Evolutionary conservation across 1,284 basidiomycete genomes (phyloP).

Genomic region (Termitomyces sp.): DNA sequence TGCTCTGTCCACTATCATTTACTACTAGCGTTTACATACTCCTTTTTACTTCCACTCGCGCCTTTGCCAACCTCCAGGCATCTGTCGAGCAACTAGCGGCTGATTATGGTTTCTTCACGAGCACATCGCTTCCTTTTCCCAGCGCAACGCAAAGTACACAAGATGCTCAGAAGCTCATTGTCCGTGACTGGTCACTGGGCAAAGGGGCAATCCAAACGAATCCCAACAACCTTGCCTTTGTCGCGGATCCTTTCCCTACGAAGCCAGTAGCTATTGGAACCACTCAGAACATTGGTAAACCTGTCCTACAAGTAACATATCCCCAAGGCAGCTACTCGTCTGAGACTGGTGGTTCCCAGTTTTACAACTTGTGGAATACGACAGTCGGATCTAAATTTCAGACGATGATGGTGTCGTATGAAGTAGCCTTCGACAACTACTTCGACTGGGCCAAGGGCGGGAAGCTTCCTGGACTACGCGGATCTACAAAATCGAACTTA

Average conservation of each 20-base stretch:
- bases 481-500: constrained; percentile 16
- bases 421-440: constrained; percentile 59
- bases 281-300: constrained; percentile 31
- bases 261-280: constrained; percentile 33
- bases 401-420: constrained; percentile 65
- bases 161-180: constrained; percentile 49
- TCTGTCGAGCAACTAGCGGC: constrained; percentile 41
- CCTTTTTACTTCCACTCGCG: constrained; percentile 15
- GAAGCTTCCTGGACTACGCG: constrained; percentile 61
- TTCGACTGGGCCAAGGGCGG: constrained; percentile 74
- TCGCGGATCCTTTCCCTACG: constrained; percentile 59
- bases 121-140: constrained; percentile 64
- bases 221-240: constrained; percentile 51
- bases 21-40: constrained; percentile 4
- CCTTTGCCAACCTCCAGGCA: constrained; percentile 21
- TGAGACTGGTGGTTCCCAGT: constrained; percentile 58
- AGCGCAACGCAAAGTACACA: constrained; percentile 47
- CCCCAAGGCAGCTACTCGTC: constrained; percentile 55
- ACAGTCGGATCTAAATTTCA: constrained; percentile 48
- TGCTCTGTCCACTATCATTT: constrained; percentile 9
- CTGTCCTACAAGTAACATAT: constrained; percentile 65
- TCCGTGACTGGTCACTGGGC: constrained; percentile 55
- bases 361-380: constrained; percentile 61
- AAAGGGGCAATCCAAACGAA: constrained; percentile 58
- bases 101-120: constrained; percentile 53